Evolutionary conservation across 441 rosid species (phyloP).

Genomic region (Populus hybrid): DNA sequence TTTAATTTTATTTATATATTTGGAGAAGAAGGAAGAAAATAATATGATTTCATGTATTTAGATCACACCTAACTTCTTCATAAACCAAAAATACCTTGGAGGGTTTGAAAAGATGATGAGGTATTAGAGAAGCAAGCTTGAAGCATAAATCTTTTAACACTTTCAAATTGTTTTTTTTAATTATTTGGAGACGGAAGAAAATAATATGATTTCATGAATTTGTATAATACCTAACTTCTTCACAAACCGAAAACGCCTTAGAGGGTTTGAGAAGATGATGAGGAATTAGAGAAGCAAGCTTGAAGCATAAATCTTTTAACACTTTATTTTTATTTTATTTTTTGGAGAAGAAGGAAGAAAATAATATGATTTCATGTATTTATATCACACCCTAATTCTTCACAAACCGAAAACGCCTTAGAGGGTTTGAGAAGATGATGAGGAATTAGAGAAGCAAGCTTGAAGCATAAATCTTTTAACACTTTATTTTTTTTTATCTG

Average conservation of each 20-base stretch:
- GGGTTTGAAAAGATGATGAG: no score
- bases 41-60: neutral
- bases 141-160: neutral
- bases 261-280: no score
- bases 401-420: neutral
- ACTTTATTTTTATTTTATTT: neutral
- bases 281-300: no score
- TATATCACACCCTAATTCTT: neutral
- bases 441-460: no score
- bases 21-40: neutral
- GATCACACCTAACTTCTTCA: neutral
- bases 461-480: neutral
- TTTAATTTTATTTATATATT: no score
- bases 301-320: neutral
- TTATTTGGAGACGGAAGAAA: no score
- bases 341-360: neutral
- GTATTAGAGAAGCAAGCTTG: no score
- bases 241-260: neutral
- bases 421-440: no score
- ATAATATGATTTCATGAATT: neutral
- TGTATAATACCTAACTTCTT: neutral
- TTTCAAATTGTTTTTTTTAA: no score
- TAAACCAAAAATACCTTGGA: neutral
- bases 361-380: neutral
- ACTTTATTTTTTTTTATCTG: neutral